A percentile compares a stretch with the other conserved stretches of the same genome.
phyloP scores from a whole-genome alignment of 805 yeast genomes.

The Wickerhamiella allomyrinae region DNA sequence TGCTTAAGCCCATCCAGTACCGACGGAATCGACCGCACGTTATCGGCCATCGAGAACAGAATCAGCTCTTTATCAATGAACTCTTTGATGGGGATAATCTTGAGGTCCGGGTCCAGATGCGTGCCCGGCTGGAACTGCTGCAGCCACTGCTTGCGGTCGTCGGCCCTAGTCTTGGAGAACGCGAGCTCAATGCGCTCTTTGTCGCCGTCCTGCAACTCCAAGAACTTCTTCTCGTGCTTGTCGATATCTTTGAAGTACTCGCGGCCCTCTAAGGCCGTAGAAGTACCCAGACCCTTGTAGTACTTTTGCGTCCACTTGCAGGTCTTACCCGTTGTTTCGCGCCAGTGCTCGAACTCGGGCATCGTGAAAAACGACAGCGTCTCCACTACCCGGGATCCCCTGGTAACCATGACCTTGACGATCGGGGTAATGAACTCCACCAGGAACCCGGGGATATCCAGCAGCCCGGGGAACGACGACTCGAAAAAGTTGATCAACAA shows the following conservation, averaged over 20 bases:
- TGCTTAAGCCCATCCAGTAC: slow-evolving; percentile 93
- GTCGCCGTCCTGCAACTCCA: slow-evolving; percentile 61
- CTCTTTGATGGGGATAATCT: slow-evolving; percentile 75
- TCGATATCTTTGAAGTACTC: slow-evolving; percentile 80
- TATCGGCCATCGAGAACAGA: slow-evolving; percentile 91
- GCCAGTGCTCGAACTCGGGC: slow-evolving; percentile 94
- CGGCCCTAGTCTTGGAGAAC: slow-evolving; percentile 87
- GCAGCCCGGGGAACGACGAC: slow-evolving; percentile 83
- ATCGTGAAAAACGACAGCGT: slow-evolving; percentile 72
- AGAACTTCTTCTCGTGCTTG: slow-evolving; percentile 73
- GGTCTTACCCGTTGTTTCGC: slow-evolving; percentile 61
- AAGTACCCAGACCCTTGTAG: slow-evolving; percentile 97
- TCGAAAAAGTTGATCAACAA: slow-evolving; percentile 85
- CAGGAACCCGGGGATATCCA: slow-evolving; percentile 81
- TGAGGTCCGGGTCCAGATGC: slow-evolving; percentile 63
- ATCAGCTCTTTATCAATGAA: slow-evolving; percentile 92
- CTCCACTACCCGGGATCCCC: slow-evolving; percentile 29
- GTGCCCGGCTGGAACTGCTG: slow-evolving; percentile 87
- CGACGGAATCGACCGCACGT: slow-evolving; percentile 87
- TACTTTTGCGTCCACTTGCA: slow-evolving; percentile 86
- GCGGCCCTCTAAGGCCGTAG: slow-evolving; percentile 59
- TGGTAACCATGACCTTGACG: slow-evolving; percentile 68
- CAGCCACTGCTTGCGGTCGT: slow-evolving; percentile 94
- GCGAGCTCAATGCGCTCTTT: slow-evolving; percentile 74
- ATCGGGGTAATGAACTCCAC: slow-evolving; percentile 94